phyloP scores from a whole-genome alignment of 495 filamentous ascomycete genomes.

The Talaromyces ruber region DNA sequence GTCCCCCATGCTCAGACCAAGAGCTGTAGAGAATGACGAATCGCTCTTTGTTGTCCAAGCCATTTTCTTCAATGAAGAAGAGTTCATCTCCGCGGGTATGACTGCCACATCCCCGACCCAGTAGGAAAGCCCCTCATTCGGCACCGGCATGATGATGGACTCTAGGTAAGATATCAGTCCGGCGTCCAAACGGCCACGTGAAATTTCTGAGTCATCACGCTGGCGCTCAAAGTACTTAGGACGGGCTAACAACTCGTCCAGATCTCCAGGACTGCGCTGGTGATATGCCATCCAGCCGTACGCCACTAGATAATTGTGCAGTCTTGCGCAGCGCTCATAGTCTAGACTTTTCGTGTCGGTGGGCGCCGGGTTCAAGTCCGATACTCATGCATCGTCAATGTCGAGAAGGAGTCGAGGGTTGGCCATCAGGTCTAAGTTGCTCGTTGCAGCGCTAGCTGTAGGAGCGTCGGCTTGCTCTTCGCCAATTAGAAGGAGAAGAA shows the following conservation, averaged over 20 bases:
- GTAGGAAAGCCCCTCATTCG: slow-evolving; percentile 14
- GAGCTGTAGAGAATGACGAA: slow-evolving; percentile 14
- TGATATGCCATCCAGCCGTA: slow-evolving; percentile 22
- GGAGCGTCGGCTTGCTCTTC: neutral
- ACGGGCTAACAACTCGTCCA: slow-evolving; percentile 4
- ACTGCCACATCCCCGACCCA: slow-evolving; percentile 11
- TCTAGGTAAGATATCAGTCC: slow-evolving; percentile 20
- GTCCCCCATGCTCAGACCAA: slow-evolving; percentile 3
- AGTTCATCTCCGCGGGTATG: slow-evolving; percentile 8
- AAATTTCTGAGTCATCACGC: neutral
- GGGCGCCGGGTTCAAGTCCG: slow-evolving; percentile 18
- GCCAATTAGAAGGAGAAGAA: neutral
- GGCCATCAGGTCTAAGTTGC: neutral
- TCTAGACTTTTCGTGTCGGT: slow-evolving; percentile 20
- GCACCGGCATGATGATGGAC: slow-evolving; percentile 11
- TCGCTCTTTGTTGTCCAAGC: slow-evolving; percentile 12
- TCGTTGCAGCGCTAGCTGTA: neutral
- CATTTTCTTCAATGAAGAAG: slow-evolving; percentile 10
- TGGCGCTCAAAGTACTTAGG: neutral
- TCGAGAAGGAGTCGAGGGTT: neutral
- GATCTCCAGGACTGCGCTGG: slow-evolving; percentile 7
- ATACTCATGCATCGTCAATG: slow-evolving; percentile 20
- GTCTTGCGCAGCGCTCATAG: slow-evolving; percentile 27
- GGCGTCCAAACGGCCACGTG: slow-evolving; percentile 14
- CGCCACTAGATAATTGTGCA: slow-evolving; percentile 32